Evolutionary conservation across 1,139 yeast species (phyloP), one percentile per base, ranked within the genome.

Genomic region (Geotrichum histeridarum): DNA sequence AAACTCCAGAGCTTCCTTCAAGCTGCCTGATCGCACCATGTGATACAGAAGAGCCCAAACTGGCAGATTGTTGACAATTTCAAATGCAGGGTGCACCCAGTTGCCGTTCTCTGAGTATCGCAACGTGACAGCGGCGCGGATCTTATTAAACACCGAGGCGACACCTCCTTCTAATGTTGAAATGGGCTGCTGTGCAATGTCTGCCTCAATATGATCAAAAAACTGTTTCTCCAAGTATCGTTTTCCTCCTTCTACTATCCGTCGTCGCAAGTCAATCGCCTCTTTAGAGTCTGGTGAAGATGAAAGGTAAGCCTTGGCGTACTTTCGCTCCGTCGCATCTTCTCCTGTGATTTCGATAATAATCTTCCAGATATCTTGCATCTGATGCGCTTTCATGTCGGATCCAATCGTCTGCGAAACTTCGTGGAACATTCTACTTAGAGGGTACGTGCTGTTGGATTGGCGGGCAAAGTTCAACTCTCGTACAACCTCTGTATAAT

Each of bases 11-110:
- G 96, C 96, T 60, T 91, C 99, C 42, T 80, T 73, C 59, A 81
- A 73, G 61, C 86, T 80, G 1, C 99, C 99, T 7, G 93, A 83
- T 64, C 99, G 82, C 54, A 93, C 70, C 61, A 93, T 75, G 69
- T 87, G 91, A 67, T 86, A 94, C 5, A 93, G 73, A 51, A 90
- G 73, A 0, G 96, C 96, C 99, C 99, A 93, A 18, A 93, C 80
- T 4, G 98, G 98, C 0, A 81, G 76, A 11, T 91, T 91, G 69
- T 93, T 91, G 30, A 89, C 83, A 56, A 83, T 72, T 39, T 83
- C 78, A 51, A 84, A 62, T 56, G 78, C 77, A 8, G 75, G 72
- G 45, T 77, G 63, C 50, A 73, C 74, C 83, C 84, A 81, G 37
- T 73, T 69, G 11, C 77, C 78, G 54, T 73, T 73, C 53, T 65